Percentiles rank a stretch among this genome's conserved stretches.
Conservation (phyloP, 202 grass and related monocot genomes). For the Schoenoplectus tabernaemontani region DNA sequence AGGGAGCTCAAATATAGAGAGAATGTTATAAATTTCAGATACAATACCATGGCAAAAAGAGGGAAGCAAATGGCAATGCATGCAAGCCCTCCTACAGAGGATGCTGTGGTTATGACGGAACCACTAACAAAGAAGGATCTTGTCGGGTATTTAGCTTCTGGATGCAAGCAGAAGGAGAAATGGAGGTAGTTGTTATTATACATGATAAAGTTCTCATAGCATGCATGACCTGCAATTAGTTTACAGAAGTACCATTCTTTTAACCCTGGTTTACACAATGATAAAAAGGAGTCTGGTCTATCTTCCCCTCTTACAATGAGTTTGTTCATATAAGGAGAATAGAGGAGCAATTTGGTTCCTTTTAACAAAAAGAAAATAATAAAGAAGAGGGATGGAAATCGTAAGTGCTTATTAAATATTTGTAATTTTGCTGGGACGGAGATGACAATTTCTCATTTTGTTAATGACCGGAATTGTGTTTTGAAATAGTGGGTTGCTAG, state of each 20-base stretch:
- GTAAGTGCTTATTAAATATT: neutral
- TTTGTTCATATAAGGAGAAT: neutral
- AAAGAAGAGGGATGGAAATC: too few relatives aligned
- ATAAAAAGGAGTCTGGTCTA: neutral
- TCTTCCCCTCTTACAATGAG: neutral
- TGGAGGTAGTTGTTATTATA: conserved; percentile 54
- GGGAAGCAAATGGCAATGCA: conserved; percentile 28
- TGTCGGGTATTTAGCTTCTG: conserved; percentile 66
- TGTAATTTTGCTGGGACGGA: neutral
- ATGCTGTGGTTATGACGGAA: conserved; percentile 53
- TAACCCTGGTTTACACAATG: neutral
- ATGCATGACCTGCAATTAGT: neutral
- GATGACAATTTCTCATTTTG: neutral
- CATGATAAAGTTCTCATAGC: neutral
- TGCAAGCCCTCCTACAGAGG: conserved; percentile 89
- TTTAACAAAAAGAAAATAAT: neutral
- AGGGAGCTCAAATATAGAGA: conserved; percentile 9
- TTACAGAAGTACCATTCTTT: neutral
- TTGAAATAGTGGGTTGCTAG: neutral
- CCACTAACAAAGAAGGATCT: conserved; percentile 91
- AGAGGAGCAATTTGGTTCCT: neutral
- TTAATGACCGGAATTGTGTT: neutral
- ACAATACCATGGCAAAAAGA: neutral
- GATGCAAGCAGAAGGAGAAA: conserved; percentile 83
- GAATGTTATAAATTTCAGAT: neutral